Percentiles rank a stretch among this genome's conserved stretches.
Evolutionary conservation across 2,329 filamentous ascomycete genomes (phyloP).

Genomic region (Lachnellula hyalina): DNA sequence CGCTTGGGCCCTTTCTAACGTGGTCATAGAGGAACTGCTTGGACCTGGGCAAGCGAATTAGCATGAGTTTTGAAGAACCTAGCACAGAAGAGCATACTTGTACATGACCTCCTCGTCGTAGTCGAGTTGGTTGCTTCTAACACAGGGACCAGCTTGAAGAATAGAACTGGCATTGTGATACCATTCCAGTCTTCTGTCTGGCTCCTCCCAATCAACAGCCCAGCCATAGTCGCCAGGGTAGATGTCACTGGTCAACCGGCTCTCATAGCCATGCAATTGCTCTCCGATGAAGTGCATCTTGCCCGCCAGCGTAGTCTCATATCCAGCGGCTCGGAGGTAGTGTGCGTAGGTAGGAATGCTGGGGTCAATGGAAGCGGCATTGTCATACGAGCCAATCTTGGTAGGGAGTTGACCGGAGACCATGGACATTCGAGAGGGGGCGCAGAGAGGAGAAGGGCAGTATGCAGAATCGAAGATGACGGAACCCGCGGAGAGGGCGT

Average conservation of each 20-base stretch:
- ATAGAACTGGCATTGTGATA: conserved; percentile 96
- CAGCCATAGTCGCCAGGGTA: conserved; percentile 93
- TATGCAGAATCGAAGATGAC: conserved; percentile 93
- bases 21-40: conserved; percentile 88
- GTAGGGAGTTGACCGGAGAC: conserved; percentile 87
- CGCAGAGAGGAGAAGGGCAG: conserved; percentile 88
- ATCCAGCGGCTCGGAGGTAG: conserved; percentile 77
- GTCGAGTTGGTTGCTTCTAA: conserved; percentile 90
- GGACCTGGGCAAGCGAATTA: conserved; percentile 38
- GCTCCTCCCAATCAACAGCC: conserved; percentile 94
- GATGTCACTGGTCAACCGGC: conserved; percentile 88
- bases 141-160: conserved; percentile 79
- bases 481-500: conserved; percentile 71
- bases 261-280: conserved; percentile 90
- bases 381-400: conserved; percentile 89
- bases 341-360: conserved; percentile 90
- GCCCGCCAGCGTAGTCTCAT: conserved; percentile 84
- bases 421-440: conserved; percentile 90
- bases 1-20: conserved; percentile 68
- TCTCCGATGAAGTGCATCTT: conserved; percentile 99
- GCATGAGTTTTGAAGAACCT: neutral
- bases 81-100: conserved; percentile 37
- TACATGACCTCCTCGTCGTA: conserved; percentile 97
- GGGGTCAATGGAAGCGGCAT: conserved; percentile 76
- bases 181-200: conserved; percentile 81